Conservation (phyloP, 1,284 basidiomycete genomes). For the Pseudozyma sp. region DNA sequence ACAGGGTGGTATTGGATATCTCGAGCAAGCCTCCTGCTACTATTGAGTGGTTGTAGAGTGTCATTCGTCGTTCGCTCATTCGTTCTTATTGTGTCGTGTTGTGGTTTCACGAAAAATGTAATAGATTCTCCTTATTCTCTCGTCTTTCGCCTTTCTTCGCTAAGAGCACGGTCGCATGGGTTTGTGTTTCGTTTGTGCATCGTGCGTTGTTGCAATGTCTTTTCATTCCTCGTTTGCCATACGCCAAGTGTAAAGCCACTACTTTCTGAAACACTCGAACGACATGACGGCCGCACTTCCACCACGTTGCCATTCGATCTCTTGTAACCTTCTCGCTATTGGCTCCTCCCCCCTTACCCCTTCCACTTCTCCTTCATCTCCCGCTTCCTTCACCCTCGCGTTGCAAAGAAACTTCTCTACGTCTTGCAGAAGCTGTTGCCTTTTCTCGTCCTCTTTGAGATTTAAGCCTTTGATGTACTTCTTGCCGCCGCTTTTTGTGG, state of each 20-base stretch:
- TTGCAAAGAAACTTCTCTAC: constrained; percentile 31
- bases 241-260: neutral
- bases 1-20: constrained; percentile 76
- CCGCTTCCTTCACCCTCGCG: neutral
- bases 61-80: neutral
- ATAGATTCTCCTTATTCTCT: constrained; percentile 3
- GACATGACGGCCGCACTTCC: constrained; percentile 38
- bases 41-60: constrained; percentile 70
- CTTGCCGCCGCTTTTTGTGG: constrained; percentile 26
- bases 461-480: constrained; percentile 41
- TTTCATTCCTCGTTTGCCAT: too few relatives aligned
- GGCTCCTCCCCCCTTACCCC: neutral
- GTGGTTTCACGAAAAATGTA: neutral
- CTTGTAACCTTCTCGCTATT: constrained; percentile 30
- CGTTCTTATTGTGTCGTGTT: neutral
- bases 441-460: constrained; percentile 21
- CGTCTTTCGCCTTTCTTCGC: neutral
- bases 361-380: neutral
- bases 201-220: neutral
- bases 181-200: neutral
- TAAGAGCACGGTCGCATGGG: too few relatives aligned
- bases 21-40: constrained; percentile 95
- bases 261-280: constrained; percentile 36
- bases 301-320: constrained; percentile 42
- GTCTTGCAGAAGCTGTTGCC: constrained; percentile 9